Evolutionary conservation across 257 asterid genomes (phyloP).

Genomic region (Solanum pinnatisectum): DNA sequence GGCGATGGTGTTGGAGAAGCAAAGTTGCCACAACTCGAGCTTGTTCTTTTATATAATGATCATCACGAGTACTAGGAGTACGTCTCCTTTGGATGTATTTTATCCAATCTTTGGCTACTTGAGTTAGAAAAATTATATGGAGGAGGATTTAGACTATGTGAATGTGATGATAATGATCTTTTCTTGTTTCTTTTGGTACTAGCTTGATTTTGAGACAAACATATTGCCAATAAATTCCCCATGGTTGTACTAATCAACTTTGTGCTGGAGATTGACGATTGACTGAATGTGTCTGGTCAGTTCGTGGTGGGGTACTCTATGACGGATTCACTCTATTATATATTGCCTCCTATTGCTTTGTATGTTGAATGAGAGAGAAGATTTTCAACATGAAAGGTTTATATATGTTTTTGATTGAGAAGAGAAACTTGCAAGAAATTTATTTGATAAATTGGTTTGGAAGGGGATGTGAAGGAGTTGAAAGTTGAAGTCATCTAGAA

Average conservation of each 20-base stretch:
- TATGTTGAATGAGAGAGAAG: not conserved
- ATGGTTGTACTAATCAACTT: not conserved
- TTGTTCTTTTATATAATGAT: constrained; percentile 42
- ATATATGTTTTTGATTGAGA: not conserved
- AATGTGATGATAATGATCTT: not conserved
- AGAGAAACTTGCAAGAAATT: not conserved
- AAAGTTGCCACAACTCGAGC: constrained; percentile 40
- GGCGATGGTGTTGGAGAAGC: constrained; percentile 44
- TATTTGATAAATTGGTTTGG: not conserved
- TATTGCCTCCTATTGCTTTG: not conserved
- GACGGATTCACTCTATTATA: not conserved
- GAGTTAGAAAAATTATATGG: constrained; percentile 23
- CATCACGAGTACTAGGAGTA: constrained; percentile 8
- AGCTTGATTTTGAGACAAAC: constrained; percentile 24
- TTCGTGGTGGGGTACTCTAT: no score
- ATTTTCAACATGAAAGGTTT: not conserved
- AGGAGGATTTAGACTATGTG: constrained; percentile 19
- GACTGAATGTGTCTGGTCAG: not conserved
- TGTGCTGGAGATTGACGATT: not conserved
- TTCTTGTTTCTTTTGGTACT: not conserved
- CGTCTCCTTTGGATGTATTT: constrained; percentile 1
- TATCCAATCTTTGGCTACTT: constrained; percentile 22
- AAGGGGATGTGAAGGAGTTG: not conserved
- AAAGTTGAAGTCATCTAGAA: not conserved
- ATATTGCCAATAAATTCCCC: constrained; percentile 39